Percentiles rank a stretch among this genome's conserved stretches.
phyloP scores from a whole-genome alignment of 2,329 filamentous ascomycete species.

The Coleophoma crateriformis region DNA sequence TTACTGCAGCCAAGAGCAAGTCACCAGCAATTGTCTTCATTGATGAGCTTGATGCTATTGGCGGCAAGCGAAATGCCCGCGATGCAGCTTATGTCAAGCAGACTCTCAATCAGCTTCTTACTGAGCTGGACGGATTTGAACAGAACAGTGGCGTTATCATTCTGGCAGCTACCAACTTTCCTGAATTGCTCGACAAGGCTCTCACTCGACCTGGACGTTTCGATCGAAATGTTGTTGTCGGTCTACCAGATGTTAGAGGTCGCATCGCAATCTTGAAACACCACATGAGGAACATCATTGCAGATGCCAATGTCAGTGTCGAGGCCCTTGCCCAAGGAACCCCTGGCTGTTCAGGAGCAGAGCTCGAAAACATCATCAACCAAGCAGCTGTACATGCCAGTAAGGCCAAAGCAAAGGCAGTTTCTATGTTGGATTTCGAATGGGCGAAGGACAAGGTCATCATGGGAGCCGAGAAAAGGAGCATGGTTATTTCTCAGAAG shows the following conservation, averaged over 20 bases:
- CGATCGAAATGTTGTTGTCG: conserved; percentile 85
- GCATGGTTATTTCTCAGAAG: conserved; percentile 83
- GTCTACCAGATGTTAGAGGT: conserved; percentile 86
- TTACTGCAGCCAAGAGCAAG: conserved; percentile 75
- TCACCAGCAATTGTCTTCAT: conserved; percentile 93
- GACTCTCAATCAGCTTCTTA: conserved; percentile 93
- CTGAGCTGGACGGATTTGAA: conserved; percentile 94
- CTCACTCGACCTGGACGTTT: conserved; percentile 92
- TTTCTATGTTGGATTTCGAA: conserved; percentile 78
- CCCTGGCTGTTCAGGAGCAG: conserved; percentile 88
- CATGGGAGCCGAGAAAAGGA: conserved; percentile 91
- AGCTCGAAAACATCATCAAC: conserved; percentile 95
- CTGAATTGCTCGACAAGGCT: conserved; percentile 89
- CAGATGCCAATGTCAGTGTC: conserved; percentile 74
- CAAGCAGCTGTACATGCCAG: conserved; percentile 94
- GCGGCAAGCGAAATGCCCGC: conserved; percentile 84
- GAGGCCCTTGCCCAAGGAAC: conserved; percentile 81
- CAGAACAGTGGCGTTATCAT: conserved; percentile 94
- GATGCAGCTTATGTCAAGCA: conserved; percentile 96
- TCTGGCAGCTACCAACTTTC: conserved; percentile 93
- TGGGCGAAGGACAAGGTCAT: conserved; percentile 98
- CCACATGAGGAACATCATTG: conserved; percentile 87
- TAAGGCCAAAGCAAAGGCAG: conserved; percentile 70
- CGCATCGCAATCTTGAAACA: conserved; percentile 90
- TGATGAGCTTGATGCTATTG: conserved; percentile 90